Conservation (phyloP, 2,329 filamentous ascomycete genomes). For the Aspergillus brunneoviolaceus region DNA sequence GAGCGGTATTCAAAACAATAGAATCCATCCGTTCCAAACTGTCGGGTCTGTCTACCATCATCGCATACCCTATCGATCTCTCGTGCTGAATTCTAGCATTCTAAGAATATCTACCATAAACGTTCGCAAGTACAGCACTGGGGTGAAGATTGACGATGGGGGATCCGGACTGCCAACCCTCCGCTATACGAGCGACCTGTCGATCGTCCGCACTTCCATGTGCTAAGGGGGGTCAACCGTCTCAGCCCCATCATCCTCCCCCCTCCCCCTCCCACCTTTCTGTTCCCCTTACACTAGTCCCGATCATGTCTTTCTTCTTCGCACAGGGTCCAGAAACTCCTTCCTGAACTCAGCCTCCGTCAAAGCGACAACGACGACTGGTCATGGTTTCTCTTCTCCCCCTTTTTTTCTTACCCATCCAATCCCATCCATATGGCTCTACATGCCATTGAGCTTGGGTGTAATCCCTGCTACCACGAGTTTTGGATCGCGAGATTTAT, state of each 20-base stretch:
- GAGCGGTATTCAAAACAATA: conserved; percentile 13
- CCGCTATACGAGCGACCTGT: neutral
- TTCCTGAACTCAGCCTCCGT: neutral
- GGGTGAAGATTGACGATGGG: neutral
- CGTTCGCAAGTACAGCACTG: neutral
- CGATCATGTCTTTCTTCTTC: neutral
- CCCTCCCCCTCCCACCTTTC: too few relatives aligned
- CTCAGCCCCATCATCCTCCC: neutral
- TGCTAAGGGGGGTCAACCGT: neutral
- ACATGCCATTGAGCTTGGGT: too few relatives aligned
- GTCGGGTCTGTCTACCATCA: conserved; percentile 17
- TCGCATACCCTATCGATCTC: conserved; percentile 5
- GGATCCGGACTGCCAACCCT: neutral
- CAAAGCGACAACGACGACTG: neutral
- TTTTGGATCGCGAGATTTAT: neutral
- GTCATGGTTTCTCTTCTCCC: neutral
- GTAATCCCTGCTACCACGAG: neutral
- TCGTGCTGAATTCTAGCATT: conserved; percentile 3
- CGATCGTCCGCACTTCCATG: neutral
- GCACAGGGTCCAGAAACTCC: neutral
- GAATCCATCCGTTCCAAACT: conserved; percentile 12
- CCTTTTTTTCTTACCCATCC: neutral
- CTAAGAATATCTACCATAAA: conserved; percentile 15
- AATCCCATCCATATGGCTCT: neutral
- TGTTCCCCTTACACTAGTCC: neutral